A percentile compares a stretch with the other conserved stretches of the same genome.
phyloP scores from a whole-genome alignment of 2,329 filamentous ascomycete genomes.

The Phaeosphaeriaceae sp. region DNA sequence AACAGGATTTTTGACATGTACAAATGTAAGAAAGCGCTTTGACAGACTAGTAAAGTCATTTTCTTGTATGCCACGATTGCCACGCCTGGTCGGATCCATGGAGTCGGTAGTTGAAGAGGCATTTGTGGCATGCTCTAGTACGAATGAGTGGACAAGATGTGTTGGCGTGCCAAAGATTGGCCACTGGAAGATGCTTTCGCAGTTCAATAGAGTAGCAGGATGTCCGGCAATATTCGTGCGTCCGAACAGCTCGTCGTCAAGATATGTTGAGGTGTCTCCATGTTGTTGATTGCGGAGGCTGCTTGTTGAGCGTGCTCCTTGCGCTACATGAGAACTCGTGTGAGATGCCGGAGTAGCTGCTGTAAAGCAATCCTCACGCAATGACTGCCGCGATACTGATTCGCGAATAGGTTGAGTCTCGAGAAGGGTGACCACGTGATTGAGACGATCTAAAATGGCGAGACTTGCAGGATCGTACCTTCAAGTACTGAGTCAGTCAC shows the following conservation, averaged over 20 bases:
- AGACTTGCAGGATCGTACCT: background rate
- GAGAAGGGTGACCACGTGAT: background rate
- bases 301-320: background rate
- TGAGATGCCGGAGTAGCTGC: background rate
- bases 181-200: background rate
- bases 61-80: background rate
- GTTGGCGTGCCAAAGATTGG: background rate
- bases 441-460: background rate
- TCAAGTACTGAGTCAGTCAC: background rate
- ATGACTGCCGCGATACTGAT: background rate
- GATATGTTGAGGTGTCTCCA: background rate
- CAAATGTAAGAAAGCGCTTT: background rate
- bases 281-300: background rate
- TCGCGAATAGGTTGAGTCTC: background rate
- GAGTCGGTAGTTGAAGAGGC: background rate
- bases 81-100: background rate
- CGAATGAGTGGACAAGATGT: background rate
- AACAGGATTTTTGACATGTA: background rate
- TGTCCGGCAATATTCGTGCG: background rate
- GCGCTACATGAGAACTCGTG: background rate
- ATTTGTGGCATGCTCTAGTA: background rate
- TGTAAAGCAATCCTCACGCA: background rate
- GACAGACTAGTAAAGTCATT: background rate
- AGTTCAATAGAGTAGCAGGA: background rate
- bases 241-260: background rate